These are phyloP conservation scores for Silene conica DNA, from an alignment of 148 eudicot genomes.

Conservation along the genomic window DNA sequence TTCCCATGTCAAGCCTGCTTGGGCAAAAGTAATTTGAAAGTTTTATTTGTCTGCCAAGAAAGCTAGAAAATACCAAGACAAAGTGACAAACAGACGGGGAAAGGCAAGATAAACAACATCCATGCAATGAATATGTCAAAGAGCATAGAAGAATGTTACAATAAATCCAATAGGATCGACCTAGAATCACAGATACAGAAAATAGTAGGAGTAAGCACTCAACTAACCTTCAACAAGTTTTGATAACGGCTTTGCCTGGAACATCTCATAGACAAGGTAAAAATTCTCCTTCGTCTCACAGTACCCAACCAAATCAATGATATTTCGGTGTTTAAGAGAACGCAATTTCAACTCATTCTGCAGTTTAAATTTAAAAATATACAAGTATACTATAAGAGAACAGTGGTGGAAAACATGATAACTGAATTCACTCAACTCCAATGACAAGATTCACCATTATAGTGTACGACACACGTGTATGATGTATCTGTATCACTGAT, in stretches of 20 bases:
- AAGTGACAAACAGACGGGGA: not conserved
- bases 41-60: not conserved
- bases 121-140: not conserved
- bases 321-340: conserved; percentile 20
- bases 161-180: not conserved
- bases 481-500: not conserved
- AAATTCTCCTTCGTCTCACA: conserved; percentile 29
- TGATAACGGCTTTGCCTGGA: conserved; percentile 31
- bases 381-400: not conserved
- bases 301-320: conserved; percentile 29
- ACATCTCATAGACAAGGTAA: conserved; percentile 36
- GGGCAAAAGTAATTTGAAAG: not conserved
- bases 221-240: conserved; percentile 26
- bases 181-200: not conserved
- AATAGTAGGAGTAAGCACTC: conserved; percentile 1
- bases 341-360: conserved; percentile 33
- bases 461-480: too few species aligned
- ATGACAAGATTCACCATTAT: not conserved
- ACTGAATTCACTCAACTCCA: not conserved
- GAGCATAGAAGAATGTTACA: not conserved
- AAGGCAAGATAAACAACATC: not conserved
- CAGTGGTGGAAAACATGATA: not conserved
- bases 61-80: not conserved
- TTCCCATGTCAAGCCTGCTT: conserved; percentile 33
- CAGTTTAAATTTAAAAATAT: conserved; percentile 9